These are phyloP conservation scores for Chaetomium sp. DNA, from an alignment of 2,329 filamentous ascomycete species.

Conservation along the genomic window DNA sequence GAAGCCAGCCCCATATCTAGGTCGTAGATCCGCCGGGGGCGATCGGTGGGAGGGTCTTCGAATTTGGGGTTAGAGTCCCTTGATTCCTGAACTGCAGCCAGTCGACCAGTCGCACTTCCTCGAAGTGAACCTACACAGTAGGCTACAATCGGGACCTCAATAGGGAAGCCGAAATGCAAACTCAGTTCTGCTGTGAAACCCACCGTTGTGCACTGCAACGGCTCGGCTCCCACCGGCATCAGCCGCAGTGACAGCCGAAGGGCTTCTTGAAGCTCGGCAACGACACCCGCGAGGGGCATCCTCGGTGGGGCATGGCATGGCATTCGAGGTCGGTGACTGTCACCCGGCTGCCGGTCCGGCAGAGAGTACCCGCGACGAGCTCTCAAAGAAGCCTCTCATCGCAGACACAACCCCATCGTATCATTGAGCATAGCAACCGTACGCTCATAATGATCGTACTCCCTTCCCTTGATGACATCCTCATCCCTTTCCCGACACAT, in stretches of 20 bases:
- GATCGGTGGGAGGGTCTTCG: background rate
- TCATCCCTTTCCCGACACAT: constrained; percentile 23
- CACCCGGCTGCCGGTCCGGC: constrained; percentile 2
- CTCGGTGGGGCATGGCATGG: background rate
- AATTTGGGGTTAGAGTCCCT: background rate
- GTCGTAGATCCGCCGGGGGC: constrained; percentile 9
- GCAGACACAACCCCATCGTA: constrained; percentile 67
- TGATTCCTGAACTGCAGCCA: background rate
- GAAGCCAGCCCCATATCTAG: background rate
- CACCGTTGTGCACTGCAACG: constrained; percentile 4
- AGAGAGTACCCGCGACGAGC: background rate
- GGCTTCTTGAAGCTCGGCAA: background rate
- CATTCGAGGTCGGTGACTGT: background rate
- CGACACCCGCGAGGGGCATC: background rate
- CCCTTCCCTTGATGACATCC: constrained; percentile 36
- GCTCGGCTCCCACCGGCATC: constrained; percentile 22
- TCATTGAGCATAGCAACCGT: constrained; percentile 74
- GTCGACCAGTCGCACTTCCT: background rate
- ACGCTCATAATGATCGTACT: constrained; percentile 66
- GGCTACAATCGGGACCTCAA: background rate
- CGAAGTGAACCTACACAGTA: background rate
- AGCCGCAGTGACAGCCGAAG: constrained; percentile 1
- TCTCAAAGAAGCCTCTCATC: constrained; percentile 41
- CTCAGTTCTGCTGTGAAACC: background rate
- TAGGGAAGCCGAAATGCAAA: background rate